Base-by-base conservation (phyloP, 2,329 filamentous ascomycete species). In the Aspergillus quadricinctus region DNA sequence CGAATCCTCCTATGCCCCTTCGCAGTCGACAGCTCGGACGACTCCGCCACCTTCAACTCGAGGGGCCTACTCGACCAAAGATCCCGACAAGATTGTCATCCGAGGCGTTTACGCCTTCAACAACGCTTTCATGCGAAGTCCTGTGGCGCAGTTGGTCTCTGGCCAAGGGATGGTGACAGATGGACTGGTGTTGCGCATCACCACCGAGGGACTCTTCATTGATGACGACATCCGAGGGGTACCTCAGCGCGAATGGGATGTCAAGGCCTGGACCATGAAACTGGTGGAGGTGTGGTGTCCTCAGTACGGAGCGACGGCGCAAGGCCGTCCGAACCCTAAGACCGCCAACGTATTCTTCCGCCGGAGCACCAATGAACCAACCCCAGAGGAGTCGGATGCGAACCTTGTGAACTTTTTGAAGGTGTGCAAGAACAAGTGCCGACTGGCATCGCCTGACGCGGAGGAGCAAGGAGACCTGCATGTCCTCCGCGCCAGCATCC, bases 201-300 rank as follows among this genome's bases (percentile, higher is more conserved):
- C 90, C 10, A 96, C 91, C 1, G 93, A 96, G 72, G 94, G 94
- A 19, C 82, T 97, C 53, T 97, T 97, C 76, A 94, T 99, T 69
- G 94, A 99, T 72, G 94, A 99, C 72, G 94, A 97, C 72, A 84
- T 97, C 52, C 87, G 92, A 48, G 86, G 87, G 59, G 90, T 97
- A 17, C 87, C 90, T n/a, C 92, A 97, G 75, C 86, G 94, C 57
- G 94, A 99, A 77, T 99, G 94, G 94, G 94, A 99, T 72, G 86
- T 97, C 69, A 97, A 97, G 75, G 92, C 93, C 27, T 97, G 94
- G 94, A 96, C 92, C 46, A 83, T 99, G 76, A 97, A 96, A 77
- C 79, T 88, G 62, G 86, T 95, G 74, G 94, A 97, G 83, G 87
- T 94, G 79, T 90, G 88, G 85, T 92, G 88, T 69, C 81, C 83